A percentile compares a stretch with the other conserved stretches of the same genome.
Conservation (phyloP, 352 stramenopile species). For the Detonula confervacea region DNA sequence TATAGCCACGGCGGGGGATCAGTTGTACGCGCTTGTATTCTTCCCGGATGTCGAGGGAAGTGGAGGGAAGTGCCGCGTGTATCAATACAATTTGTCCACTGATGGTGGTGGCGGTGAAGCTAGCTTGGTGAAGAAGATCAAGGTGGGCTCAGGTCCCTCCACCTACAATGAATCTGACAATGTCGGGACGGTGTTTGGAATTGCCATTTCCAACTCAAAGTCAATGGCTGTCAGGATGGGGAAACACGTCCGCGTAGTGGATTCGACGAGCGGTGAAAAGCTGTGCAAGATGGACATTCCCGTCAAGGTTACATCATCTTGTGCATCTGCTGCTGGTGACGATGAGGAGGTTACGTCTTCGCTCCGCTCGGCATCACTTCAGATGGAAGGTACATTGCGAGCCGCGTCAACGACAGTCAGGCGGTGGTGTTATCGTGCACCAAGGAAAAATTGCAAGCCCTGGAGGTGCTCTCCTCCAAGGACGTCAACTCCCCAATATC, state of each 20-base stretch:
- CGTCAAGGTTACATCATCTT: not conserved
- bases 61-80: slow-evolving; percentile 3
- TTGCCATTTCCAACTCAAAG: slow-evolving; percentile 30
- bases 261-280: slow-evolving; percentile 35
- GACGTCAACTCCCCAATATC: slow-evolving; percentile 23
- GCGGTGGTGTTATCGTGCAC: slow-evolving; percentile 14
- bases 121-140: slow-evolving; percentile 48
- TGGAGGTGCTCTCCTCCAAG: slow-evolving; percentile 20
- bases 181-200: slow-evolving; percentile 5
- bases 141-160: slow-evolving; percentile 18
- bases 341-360: not conserved
- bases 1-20: slow-evolving; percentile 6
- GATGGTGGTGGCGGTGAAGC: not conserved
- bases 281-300: slow-evolving; percentile 30
- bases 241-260: slow-evolving; percentile 12
- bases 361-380: slow-evolving; percentile 2
- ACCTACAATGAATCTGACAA: not conserved
- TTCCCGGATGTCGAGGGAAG: slow-evolving; percentile 3
- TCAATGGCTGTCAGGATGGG: slow-evolving; percentile 32
- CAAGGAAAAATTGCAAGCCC: slow-evolving; percentile 12
- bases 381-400: slow-evolving; percentile 24
- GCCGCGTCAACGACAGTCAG: not conserved
- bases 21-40: slow-evolving; percentile 29
- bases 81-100: slow-evolving; percentile 44
- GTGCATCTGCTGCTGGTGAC: too few species aligned